Base-by-base conservation (phyloP, 805 yeast species). In the Saccharomycopsis sp. region DNA sequence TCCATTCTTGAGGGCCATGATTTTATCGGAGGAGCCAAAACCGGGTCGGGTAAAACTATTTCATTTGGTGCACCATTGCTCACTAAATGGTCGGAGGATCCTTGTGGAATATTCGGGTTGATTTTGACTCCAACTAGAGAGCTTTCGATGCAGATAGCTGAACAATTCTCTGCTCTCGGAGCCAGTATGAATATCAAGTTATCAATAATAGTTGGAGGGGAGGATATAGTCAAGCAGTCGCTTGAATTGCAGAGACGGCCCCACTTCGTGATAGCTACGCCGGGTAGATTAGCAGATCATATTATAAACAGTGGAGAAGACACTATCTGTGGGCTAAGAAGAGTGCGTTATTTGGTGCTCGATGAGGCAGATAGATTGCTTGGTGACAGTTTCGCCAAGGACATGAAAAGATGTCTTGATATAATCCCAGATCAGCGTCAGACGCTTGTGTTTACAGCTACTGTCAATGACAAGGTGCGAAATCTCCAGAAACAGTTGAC, bases 31-130 rank as follows among this genome's bases (percentile, higher is more conserved):
- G 99, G 99, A 50, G 99, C 99, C 35, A 88, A 88, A 70, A 94
- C 99, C 0, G 99, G 99, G 72, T 86, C 96, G 17, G 99, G 99
- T 80, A 94, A 94, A 70, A 94, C 99, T 1, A 84, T 94, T 22
- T 97, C 98, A 0, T 94, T 94, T 78, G 98, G 93, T 0, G 96
- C 90, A n/a, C 99, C 99, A 1, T 93, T 94, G 89, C 75, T 94
- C 58, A 83, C 96, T 0, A 79, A 86, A 67, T 94, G 98, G 97
- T 88, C 97, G 0, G 87, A 86, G 64, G 98, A 94, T 69, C 99
- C 99, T 1, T 81, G 81, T 70, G 99, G 97, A 1, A 87, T 94
- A 44, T 94, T 78, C 71, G 99, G 97, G 2, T 74, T 94, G 1
- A 81, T 94, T 0, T 71, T 94, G 58, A 94, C 99, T 0, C 99